Evolutionary conservation across 2,329 filamentous ascomycete genomes (phyloP).

Genomic region (Colletotrichum brevisporum): DNA sequence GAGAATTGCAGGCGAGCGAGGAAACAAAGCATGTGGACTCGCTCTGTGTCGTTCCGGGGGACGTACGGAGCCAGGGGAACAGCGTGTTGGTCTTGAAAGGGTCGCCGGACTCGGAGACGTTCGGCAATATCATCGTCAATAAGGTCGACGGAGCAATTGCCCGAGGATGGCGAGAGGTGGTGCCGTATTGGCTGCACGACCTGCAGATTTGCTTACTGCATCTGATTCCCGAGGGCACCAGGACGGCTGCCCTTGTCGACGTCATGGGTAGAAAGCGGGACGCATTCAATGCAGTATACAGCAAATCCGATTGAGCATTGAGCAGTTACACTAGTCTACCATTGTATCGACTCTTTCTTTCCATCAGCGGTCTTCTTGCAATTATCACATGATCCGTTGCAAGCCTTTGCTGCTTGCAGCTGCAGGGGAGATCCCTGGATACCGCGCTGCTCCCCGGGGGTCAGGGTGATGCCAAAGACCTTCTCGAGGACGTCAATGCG

Average conservation of each 20-base stretch:
- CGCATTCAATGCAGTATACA: constrained; percentile 2
- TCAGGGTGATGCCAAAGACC: constrained; percentile 44
- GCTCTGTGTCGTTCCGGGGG: too few relatives aligned
- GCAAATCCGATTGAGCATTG: not conserved
- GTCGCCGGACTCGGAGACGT: too few relatives aligned
- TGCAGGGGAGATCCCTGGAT: constrained; percentile 7
- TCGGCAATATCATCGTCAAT: too few relatives aligned
- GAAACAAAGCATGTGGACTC: too few relatives aligned
- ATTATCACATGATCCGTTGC: not conserved
- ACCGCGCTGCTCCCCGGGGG: not conserved
- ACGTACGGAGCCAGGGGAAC: too few relatives aligned
- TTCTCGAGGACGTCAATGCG: constrained; percentile 63
- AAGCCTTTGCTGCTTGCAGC: not conserved
- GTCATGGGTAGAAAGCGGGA: not conserved
- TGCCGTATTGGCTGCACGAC: constrained; percentile 38
- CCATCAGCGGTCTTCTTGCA: not conserved
- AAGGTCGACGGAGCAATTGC: too few relatives aligned
- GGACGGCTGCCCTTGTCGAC: not conserved
- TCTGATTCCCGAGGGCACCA: constrained; percentile 27
- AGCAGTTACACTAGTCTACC: too few relatives aligned
- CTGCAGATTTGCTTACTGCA: constrained; percentile 23
- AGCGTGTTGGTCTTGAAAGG: too few relatives aligned
- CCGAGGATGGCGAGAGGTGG: too few relatives aligned
- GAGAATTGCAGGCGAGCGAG: too few relatives aligned
- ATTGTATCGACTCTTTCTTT: not conserved